phyloP scores from a whole-genome alignment of 106 monocot species.

The Amphibolis antarctica region DNA sequence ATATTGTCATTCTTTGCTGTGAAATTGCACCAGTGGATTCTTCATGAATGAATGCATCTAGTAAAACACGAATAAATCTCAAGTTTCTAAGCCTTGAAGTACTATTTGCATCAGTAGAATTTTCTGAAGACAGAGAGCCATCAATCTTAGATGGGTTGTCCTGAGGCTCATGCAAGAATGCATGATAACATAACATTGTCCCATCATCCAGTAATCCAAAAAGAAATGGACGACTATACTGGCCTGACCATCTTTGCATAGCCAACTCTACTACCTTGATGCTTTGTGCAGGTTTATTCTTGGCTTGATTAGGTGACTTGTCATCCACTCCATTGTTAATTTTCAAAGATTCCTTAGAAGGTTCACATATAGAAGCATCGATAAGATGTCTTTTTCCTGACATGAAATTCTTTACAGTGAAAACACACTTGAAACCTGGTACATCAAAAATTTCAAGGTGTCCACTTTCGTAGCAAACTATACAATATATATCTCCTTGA shows the following conservation, averaged over 20 bases:
- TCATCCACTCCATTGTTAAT: conserved; percentile 18
- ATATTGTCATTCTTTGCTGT: conserved; percentile 61
- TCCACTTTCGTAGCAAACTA: conserved; percentile 81
- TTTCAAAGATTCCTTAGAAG: conserved; percentile 12
- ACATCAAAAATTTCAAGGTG: conserved; percentile 82
- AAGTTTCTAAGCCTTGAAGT: conserved; percentile 73
- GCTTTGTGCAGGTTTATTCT: conserved; percentile 32
- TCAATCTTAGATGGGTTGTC: conserved; percentile 37
- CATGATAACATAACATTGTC: conserved; percentile 78
- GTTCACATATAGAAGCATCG: conserved; percentile 34
- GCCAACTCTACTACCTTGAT: conserved; percentile 66
- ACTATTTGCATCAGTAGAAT: conserved; percentile 23
- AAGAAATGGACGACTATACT: conserved; percentile 66
- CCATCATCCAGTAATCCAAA: conserved; percentile 89
- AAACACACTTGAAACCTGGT: conserved; percentile 73
- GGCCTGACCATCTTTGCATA: conserved; percentile 90
- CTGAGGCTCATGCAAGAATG: conserved; percentile 57
- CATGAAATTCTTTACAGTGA: conserved; percentile 52
- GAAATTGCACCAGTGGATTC: conserved; percentile 24
- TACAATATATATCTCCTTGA: conserved; percentile 81
- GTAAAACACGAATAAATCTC: conserved; percentile 65
- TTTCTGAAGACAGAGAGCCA: conserved; percentile 23
- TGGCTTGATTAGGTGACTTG: conserved; percentile 17
- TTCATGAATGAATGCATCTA: conserved; percentile 45
- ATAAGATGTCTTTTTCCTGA: conserved; percentile 62